Conservation (phyloP, 139 green algal species). For the Microglena sp. region DNA sequence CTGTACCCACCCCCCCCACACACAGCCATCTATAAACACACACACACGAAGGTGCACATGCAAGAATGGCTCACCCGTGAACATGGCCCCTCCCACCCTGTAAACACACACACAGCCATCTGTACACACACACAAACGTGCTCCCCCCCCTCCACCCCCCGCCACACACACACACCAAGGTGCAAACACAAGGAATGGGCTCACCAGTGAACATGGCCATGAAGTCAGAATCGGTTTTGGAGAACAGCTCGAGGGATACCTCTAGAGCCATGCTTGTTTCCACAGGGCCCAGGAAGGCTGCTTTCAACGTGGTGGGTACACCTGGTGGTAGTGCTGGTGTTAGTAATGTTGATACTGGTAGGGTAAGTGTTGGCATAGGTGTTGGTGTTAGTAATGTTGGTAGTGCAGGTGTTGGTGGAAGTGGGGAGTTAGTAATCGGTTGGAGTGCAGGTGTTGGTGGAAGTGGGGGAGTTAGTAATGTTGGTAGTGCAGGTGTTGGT, state of each 20-base stretch:
- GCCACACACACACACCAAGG: not conserved
- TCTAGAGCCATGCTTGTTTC: slow-evolving; percentile 35
- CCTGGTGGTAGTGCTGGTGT: too few relatives aligned
- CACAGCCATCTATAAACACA: not conserved
- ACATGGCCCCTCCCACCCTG: too few relatives aligned
- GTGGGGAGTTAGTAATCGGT: too few relatives aligned
- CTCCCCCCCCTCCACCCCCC: too few relatives aligned
- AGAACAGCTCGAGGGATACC: slow-evolving; percentile 64
- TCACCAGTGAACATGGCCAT: slow-evolving; percentile 66
- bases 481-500: too few relatives aligned
- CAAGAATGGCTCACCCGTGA: not conserved
- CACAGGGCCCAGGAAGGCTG: slow-evolving; percentile 75
- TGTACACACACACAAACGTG: not conserved
- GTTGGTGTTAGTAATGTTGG: too few relatives aligned
- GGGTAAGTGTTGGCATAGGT: too few relatives aligned
- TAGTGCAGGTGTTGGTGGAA: too few relatives aligned
- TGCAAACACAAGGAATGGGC: not conserved
- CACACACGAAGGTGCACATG: not conserved
- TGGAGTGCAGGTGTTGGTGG: too few relatives aligned
- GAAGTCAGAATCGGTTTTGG: slow-evolving; percentile 55
- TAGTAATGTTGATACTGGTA: too few relatives aligned
- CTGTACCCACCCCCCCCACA: too few relatives aligned
- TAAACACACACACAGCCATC: not conserved
- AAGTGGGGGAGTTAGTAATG: too few relatives aligned
- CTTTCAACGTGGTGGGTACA: slow-evolving; percentile 69